Evolutionary conservation across 1,139 yeast species (phyloP).

Genomic region (Kurtzmaniella quercitrusa): DNA sequence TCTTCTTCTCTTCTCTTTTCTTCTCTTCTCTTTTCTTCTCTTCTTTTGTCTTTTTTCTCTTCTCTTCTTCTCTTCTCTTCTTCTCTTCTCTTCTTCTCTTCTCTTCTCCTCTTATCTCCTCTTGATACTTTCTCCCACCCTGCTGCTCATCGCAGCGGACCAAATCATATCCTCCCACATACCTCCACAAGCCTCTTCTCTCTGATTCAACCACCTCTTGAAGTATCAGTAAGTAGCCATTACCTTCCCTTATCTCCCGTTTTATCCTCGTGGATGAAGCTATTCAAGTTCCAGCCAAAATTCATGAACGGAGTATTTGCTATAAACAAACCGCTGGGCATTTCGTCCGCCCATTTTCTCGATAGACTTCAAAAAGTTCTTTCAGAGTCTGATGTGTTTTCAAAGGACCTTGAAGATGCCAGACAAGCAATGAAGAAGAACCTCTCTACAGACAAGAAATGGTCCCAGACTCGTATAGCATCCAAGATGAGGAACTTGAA

Average conservation of each 20-base stretch:
- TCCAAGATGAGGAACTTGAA: constrained; percentile 50
- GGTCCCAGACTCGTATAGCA: constrained; percentile 39
- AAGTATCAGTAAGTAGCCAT: background rate
- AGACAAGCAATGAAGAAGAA: constrained; percentile 26
- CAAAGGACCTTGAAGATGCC: constrained; percentile 46
- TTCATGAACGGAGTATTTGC: constrained; percentile 88
- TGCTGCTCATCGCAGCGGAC: too few species aligned
- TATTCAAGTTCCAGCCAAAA: constrained; percentile 10
- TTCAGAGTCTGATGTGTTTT: constrained; percentile 57
- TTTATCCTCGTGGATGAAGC: constrained; percentile 11
- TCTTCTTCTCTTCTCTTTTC: too few species aligned
- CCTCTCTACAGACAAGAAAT: constrained; percentile 44
- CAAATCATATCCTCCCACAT: background rate
- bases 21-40: too few species aligned
- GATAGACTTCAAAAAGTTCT: constrained; percentile 60
- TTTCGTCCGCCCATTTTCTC: constrained; percentile 73
- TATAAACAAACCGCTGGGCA: constrained; percentile 83
- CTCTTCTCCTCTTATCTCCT: too few species aligned
- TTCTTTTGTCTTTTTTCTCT: too few species aligned
- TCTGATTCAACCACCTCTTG: background rate
- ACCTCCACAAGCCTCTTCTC: background rate
- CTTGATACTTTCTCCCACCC: too few species aligned
- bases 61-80: too few species aligned
- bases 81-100: too few species aligned
- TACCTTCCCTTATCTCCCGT: too few species aligned